Evolutionary conservation across 805 yeast species (phyloP).

Genomic region (Wickerhamomyces rabaulensis): DNA sequence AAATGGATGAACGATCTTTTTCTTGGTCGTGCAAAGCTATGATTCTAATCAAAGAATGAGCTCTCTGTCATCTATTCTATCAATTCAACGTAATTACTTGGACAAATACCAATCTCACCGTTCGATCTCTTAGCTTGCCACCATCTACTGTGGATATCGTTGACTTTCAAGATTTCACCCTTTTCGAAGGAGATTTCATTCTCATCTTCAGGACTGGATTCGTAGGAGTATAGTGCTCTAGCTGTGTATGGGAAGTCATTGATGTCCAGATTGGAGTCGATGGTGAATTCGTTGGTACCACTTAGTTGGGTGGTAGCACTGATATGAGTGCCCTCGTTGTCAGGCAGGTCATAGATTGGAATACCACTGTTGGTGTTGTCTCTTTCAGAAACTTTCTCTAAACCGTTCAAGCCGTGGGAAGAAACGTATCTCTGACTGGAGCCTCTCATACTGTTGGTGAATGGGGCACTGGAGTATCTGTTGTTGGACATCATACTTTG

Average conservation of each 20-base stretch:
- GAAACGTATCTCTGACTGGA: conserved; percentile 33
- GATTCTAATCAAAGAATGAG: not conserved
- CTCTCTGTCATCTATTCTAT: conserved; percentile 31
- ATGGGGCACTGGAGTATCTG: conserved; percentile 5
- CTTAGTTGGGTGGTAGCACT: conserved; percentile 13
- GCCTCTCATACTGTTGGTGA: conserved; percentile 9
- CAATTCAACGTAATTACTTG: conserved; percentile 86
- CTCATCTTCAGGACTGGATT: conserved; percentile 88
- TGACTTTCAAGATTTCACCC: conserved; percentile 87
- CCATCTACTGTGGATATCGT: conserved; percentile 95
- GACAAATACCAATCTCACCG: conserved; percentile 95
- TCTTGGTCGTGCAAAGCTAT: not conserved
- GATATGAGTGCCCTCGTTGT: conserved; percentile 16
- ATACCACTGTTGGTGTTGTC: conserved; percentile 12
- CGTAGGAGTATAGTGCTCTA: conserved; percentile 78
- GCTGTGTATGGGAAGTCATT: conserved; percentile 77
- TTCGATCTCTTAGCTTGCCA: conserved; percentile 91
- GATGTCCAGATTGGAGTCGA: conserved; percentile 23
- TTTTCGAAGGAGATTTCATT: conserved; percentile 87
- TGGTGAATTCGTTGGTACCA: conserved; percentile 10
- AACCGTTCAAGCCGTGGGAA: conserved; percentile 54
- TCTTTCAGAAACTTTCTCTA: conserved; percentile 42
- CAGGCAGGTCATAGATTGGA: conserved; percentile 15
- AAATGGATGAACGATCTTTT: not conserved
- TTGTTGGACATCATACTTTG: conserved; percentile 3